Evolutionary conservation across 2,329 filamentous ascomycete species (phyloP), one percentile per base, ranked within the genome.

Genomic region (Sporothrix globosa): DNA sequence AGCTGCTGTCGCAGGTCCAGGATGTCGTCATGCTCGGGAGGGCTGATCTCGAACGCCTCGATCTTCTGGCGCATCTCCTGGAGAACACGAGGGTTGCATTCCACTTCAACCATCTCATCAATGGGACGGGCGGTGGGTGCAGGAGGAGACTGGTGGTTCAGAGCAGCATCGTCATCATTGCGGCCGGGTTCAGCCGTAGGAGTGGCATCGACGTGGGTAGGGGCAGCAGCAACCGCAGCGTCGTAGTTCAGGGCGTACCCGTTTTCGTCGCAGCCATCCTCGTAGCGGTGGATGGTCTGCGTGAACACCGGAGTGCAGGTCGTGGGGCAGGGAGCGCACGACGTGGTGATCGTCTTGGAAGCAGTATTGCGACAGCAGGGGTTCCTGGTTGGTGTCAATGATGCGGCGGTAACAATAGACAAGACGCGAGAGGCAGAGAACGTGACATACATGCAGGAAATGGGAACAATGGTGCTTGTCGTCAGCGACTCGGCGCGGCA

Each of bases 401-500:
- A 44, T 17, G 41, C 11, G 11, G 5, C 41, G 39, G n/a, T 19
- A 41, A 3, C 9, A 61, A 13, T 4, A n/a, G 34, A 41, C 27
- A 44, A 21, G 21, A 41, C n/a, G 19, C 3, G 34, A 13, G 19
- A 24, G 17, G 56, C 7, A 48, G 10, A 56, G 50, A 24, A 56
- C 41, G 9, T 4, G 14, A 27, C 30, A 19, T 67, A 44, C 39
- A 30, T 34, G 66, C 66, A 68, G 3, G 66, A 39, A 9, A 56
- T 52, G 19, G 21, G n/a, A 4, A 44, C 13, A 3, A 27, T 24
- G 30, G n/a, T 41, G 34, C 1, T 19, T 9, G 52, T 44, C 48
- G 56, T 34, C 17, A 68, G 50, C 52, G 50, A 56, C n/a, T 56
- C 52, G 17, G 66, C 34, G 21, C 41, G 66, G 39, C 66, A 68